Conservation (phyloP, 2,329 filamentous ascomycete genomes). For the Fusarium cyanostomum region DNA sequence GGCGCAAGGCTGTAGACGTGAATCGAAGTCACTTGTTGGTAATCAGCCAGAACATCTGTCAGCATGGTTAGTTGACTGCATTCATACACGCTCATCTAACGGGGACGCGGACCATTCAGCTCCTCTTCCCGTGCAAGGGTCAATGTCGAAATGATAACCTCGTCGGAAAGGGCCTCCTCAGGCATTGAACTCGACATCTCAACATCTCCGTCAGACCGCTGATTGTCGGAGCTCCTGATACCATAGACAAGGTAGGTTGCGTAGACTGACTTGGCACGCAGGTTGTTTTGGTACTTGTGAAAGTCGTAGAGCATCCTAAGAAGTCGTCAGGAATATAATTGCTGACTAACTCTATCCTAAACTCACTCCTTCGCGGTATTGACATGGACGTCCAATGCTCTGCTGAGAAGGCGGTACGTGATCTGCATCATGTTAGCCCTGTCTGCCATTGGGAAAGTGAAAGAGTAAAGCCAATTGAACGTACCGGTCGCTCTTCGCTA, state of each 20-base stretch:
- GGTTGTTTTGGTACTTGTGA: constrained; percentile 81
- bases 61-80: constrained; percentile 21
- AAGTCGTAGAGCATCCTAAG: constrained; percentile 90
- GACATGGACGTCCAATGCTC: constrained; percentile 83
- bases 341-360: neutral
- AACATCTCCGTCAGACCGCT: constrained; percentile 68
- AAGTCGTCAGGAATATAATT: constrained; percentile 22
- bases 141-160: constrained; percentile 66
- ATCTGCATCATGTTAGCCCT: constrained; percentile 66
- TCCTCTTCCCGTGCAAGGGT: constrained; percentile 77
- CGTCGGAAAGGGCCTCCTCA: constrained; percentile 58
- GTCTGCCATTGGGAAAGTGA: neutral
- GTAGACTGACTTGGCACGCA: constrained; percentile 79
- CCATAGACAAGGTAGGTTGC: constrained; percentile 93
- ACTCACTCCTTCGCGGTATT: constrained; percentile 88
- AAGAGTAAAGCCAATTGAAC: constrained; percentile 40
- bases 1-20: constrained; percentile 89
- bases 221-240: constrained; percentile 58
- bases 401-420: constrained; percentile 86
- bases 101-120: constrained; percentile 62
- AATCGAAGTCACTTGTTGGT: constrained; percentile 78
- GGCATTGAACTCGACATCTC: constrained; percentile 75
- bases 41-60: constrained; percentile 72
- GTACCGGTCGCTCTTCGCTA: constrained; percentile 76
- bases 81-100: neutral